Evolutionary conservation across 2,329 filamentous ascomycete species (phyloP).

Genomic region (Colletotrichum lindemuthianum): DNA sequence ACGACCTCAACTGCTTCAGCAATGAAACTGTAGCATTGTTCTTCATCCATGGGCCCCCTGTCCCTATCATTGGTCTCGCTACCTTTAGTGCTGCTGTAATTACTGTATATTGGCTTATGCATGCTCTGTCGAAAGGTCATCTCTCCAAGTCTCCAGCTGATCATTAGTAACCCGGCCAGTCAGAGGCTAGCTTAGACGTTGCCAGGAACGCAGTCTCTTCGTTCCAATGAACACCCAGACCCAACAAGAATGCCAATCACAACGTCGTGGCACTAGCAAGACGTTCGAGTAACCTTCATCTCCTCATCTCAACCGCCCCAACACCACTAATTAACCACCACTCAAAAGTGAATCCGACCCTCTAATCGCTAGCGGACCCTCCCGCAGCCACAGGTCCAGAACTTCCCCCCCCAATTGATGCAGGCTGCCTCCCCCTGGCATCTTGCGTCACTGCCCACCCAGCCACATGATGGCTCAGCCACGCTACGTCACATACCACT

Average conservation of each 20-base stretch:
- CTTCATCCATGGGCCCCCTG: no score
- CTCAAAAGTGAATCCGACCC: slow-evolving; percentile 2
- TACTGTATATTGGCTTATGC: no score
- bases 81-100: no score
- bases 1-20: no score
- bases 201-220: no score
- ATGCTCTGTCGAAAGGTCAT: no score
- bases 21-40: no score
- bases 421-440: not conserved
- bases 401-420: not conserved
- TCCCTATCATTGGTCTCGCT: no score
- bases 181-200: no score
- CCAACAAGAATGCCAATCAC: not conserved
- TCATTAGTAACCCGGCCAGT: no score
- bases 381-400: slow-evolving; percentile 23
- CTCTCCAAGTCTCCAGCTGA: no score
- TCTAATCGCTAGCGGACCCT: not conserved
- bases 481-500: slow-evolving; percentile 21
- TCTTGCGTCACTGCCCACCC: slow-evolving; percentile 2
- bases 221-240: no score
- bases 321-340: not conserved
- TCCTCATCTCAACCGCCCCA: not conserved
- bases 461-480: slow-evolving; percentile 16
- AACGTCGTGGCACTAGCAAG: not conserved
- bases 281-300: slow-evolving; percentile 10